Evolutionary conservation across 331 rosid species (phyloP).

Genomic region (Quercus tomentella): DNA sequence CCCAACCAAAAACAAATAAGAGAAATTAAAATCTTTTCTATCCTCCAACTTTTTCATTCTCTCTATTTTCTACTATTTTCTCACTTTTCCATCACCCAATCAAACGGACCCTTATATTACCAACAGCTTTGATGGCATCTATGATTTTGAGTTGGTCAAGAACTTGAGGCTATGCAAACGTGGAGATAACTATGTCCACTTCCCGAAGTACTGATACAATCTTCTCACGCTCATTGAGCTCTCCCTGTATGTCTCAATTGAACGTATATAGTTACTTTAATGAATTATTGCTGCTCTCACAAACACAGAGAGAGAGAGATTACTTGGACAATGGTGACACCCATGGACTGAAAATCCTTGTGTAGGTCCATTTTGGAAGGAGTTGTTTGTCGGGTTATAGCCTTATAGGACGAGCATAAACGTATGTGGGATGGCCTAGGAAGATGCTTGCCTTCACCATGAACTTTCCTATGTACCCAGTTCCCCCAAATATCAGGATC

Average conservation of each 20-base stretch:
- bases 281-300: neutral
- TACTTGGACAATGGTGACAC: conserved; percentile 26
- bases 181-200: conserved; percentile 38
- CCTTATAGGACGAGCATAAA: conserved; percentile 20
- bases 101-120: conserved; percentile 42
- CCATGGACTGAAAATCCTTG: conserved; percentile 20
- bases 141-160: conserved; percentile 41
- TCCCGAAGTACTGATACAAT: conserved; percentile 17
- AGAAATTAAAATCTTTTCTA: too few relatives aligned
- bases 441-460: conserved; percentile 34
- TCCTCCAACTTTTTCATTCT: too few relatives aligned
- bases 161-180: conserved; percentile 33
- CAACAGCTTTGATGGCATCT: conserved; percentile 42
- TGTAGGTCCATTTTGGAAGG: conserved; percentile 14
- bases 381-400: conserved; percentile 1
- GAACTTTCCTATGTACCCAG: conserved; percentile 33
- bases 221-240: conserved; percentile 30
- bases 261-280: too few relatives aligned
- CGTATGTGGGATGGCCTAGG: conserved; percentile 29
- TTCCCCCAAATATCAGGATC: conserved; percentile 38
- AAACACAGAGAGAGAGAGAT: neutral
- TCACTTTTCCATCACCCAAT: too few relatives aligned
- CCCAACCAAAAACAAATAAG: too few relatives aligned
- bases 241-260: conserved; percentile 23
- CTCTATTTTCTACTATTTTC: too few relatives aligned